Conservation (phyloP, 2,329 filamentous ascomycete species). For the Fusarium devonianum region DNA sequence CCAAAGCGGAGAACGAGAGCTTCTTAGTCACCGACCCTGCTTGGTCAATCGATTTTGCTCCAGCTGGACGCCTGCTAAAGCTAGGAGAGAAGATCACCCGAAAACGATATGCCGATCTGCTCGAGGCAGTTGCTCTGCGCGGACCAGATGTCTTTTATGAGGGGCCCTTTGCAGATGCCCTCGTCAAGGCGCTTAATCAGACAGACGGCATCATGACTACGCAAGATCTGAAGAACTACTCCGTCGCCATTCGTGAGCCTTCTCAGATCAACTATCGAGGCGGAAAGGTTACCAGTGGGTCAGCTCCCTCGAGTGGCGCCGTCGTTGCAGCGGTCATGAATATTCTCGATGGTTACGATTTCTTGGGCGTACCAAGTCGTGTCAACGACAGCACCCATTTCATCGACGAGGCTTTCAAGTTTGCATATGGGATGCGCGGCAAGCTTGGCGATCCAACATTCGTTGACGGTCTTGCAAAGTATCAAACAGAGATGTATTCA, state of each 20-base stretch:
- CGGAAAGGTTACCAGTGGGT: conserved; percentile 71
- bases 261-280: conserved; percentile 71
- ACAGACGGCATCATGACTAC: conserved; percentile 79
- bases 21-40: conserved; percentile 75
- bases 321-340: conserved; percentile 79
- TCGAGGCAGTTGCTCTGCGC: conserved; percentile 71
- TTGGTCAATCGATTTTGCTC: conserved; percentile 88
- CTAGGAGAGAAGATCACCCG: conserved; percentile 78
- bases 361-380: conserved; percentile 63
- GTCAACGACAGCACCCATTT: conserved; percentile 74
- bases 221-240: conserved; percentile 76
- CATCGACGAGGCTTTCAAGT: conserved; percentile 83
- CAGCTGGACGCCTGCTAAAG: conserved; percentile 69
- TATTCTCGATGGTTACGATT: conserved; percentile 73
- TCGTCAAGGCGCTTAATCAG: conserved; percentile 68
- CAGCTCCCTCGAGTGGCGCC: conserved; percentile 76
- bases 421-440: conserved; percentile 77
- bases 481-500: conserved; percentile 72
- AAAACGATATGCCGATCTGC: conserved; percentile 75
- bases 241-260: conserved; percentile 67
- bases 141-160: conserved; percentile 75
- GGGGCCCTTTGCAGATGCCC: conserved; percentile 73
- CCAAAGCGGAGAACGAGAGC: conserved; percentile 49
- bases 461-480: conserved; percentile 64
- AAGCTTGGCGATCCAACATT: conserved; percentile 80